These are phyloP conservation scores for Mycena albidolilacea DNA, from an alignment of 768 basidiomycete genomes.

Conservation along the genomic window DNA sequence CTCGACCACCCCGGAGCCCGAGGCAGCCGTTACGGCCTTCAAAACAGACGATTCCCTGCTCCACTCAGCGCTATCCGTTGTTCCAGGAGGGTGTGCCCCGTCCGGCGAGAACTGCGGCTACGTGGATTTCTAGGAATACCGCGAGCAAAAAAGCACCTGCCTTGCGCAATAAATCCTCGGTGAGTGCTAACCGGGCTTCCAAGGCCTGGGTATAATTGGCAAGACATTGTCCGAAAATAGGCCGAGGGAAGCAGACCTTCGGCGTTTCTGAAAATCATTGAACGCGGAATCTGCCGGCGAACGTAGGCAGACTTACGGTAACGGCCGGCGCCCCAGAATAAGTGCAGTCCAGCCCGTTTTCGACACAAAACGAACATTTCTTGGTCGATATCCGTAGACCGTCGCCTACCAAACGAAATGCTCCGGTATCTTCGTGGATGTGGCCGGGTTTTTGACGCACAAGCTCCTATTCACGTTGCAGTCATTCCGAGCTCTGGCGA, in stretches of 20 bases:
- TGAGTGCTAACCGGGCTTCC: slow-evolving; percentile 22
- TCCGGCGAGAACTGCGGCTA: slow-evolving; percentile 8
- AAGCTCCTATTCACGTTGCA: slow-evolving; percentile 10
- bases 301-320: not conserved
- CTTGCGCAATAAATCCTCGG: slow-evolving; percentile 25
- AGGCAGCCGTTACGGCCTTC: not conserved
- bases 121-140: not conserved
- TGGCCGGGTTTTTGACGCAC: not conserved
- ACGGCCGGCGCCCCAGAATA: slow-evolving; percentile 19
- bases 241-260: slow-evolving; percentile 1
- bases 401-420: slow-evolving; percentile 17
- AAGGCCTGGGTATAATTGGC: slow-evolving; percentile 13
- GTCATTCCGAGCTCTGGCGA: not conserved
- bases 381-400: slow-evolving; percentile 18
- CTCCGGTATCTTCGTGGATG: no score
- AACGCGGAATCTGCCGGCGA: not conserved
- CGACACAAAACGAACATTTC: slow-evolving; percentile 22
- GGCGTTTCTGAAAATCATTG: slow-evolving; percentile 14
- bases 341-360: slow-evolving; percentile 18
- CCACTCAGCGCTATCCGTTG: slow-evolving; percentile 5
- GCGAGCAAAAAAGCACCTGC: not conserved
- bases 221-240: not conserved
- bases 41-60: slow-evolving; percentile 17
- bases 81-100: not conserved
- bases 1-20: slow-evolving; percentile 7